phyloP scores from a whole-genome alignment of 805 yeast genomes.

The Metschnikowia gelsemii region DNA sequence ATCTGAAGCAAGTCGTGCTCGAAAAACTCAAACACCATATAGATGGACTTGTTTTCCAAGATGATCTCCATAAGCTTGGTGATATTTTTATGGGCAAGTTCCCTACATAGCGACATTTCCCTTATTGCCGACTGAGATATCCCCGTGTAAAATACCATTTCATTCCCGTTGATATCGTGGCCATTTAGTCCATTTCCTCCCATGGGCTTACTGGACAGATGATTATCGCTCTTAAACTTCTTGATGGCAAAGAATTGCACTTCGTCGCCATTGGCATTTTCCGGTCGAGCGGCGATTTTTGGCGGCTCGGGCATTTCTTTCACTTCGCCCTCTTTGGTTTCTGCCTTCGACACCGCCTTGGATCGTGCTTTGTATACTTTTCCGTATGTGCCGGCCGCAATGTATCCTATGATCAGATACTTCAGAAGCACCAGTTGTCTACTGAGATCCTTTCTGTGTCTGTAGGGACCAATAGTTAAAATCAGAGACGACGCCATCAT shows the following conservation, averaged over 20 bases:
- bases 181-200: conserved; percentile 27
- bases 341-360: conserved; percentile 17
- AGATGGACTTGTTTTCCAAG: conserved; percentile 83
- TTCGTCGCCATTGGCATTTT: conserved; percentile 9
- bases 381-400: conserved; percentile 98
- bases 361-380: conserved; percentile 86
- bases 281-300: conserved; percentile 1
- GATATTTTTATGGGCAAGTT: conserved; percentile 74
- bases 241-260: conserved; percentile 74
- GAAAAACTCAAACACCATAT: conserved; percentile 94
- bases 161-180: conserved; percentile 68
- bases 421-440: conserved; percentile 76
- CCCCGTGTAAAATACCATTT: conserved; percentile 85
- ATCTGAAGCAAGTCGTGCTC: conserved; percentile 94
- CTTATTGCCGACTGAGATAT: conserved; percentile 94
- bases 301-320: conserved; percentile 9
- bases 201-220: conserved; percentile 29
- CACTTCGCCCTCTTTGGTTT: conserved; percentile 16
- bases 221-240: conserved; percentile 84
- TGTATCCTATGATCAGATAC: conserved; percentile 88
- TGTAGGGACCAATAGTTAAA: conserved; percentile 43
- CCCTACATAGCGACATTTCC: conserved; percentile 94
- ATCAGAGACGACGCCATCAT: conserved; percentile 42
- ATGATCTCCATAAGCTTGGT: conserved; percentile 79
- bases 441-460: conserved; percentile 55